Evolutionary conservation across 2,329 filamentous ascomycete species (phyloP).

Genomic region (Cercospora zeae-maydis): DNA sequence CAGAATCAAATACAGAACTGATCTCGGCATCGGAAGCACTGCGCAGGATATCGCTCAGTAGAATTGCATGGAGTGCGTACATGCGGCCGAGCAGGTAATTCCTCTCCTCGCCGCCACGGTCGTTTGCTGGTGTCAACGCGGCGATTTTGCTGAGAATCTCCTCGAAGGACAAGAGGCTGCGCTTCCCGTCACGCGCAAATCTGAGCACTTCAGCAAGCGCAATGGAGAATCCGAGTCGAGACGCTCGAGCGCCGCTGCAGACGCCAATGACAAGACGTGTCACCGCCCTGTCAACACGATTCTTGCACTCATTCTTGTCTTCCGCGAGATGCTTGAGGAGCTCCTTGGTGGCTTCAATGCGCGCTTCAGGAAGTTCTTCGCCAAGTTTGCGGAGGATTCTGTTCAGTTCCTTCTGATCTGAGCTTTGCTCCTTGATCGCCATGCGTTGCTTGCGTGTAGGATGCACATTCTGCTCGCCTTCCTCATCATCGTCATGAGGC

Average conservation of each 20-base stretch:
- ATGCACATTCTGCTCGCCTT: conserved; percentile 25
- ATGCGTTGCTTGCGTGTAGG: conserved; percentile 34
- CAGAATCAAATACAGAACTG: conserved; percentile 64
- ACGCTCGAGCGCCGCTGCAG: conserved; percentile 84
- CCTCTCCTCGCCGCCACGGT: conserved; percentile 66
- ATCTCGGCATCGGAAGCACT: conserved; percentile 55
- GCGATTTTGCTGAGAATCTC: conserved; percentile 52
- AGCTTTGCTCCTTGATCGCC: conserved; percentile 32
- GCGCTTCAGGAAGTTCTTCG: conserved; percentile 44
- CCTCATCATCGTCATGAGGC: conserved; percentile 20
- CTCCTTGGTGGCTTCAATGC: conserved; percentile 45
- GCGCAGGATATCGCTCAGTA: conserved; percentile 70
- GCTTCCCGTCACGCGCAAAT: conserved; percentile 49
- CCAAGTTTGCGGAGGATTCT: conserved; percentile 48
- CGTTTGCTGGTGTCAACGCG: conserved; percentile 50
- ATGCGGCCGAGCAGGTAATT: conserved; percentile 81
- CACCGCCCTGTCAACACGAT: conserved; percentile 41
- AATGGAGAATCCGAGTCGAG: conserved; percentile 82
- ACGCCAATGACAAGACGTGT: conserved; percentile 73
- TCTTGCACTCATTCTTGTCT: conserved; percentile 37
- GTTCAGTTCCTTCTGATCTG: conserved; percentile 43
- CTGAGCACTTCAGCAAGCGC: conserved; percentile 77
- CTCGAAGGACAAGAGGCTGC: conserved; percentile 10
- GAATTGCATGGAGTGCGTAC: conserved; percentile 82
- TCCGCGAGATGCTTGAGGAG: conserved; percentile 43